Conservation (phyloP, 2,329 filamentous ascomycete genomes). For the Colletotrichum theobromicola region DNA sequence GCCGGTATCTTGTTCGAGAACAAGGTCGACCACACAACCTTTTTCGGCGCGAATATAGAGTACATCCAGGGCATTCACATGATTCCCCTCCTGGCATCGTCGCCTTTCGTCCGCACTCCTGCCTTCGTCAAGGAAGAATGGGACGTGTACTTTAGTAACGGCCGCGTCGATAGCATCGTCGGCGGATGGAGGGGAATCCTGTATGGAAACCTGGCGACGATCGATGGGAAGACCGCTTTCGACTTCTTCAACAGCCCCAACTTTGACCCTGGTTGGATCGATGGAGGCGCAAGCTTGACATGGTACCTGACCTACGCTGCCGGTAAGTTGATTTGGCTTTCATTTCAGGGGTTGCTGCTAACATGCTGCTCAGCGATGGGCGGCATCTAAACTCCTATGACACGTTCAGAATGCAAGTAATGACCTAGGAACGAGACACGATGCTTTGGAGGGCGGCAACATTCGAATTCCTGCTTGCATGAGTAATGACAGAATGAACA, state of each 20-base stretch:
- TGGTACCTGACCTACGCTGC: constrained; percentile 86
- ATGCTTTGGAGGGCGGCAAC: background rate
- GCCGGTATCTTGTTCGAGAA: constrained; percentile 85
- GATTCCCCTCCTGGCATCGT: constrained; percentile 75
- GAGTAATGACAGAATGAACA: background rate
- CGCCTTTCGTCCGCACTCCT: constrained; percentile 68
- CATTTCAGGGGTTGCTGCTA: background rate
- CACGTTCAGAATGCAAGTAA: background rate
- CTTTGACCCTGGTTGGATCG: constrained; percentile 74
- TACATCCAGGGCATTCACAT: constrained; percentile 83
- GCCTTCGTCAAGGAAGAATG: constrained; percentile 84
- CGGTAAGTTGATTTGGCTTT: constrained; percentile 55
- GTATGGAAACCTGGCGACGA: constrained; percentile 80
- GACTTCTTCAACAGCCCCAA: constrained; percentile 72
- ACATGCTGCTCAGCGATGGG: constrained; percentile 26
- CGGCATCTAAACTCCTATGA: background rate
- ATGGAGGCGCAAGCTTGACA: constrained; percentile 82
- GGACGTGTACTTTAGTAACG: constrained; percentile 76
- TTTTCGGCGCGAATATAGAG: constrained; percentile 77
- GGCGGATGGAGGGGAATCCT: constrained; percentile 89
- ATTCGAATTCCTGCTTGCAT: background rate
- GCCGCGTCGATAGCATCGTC: constrained; percentile 66
- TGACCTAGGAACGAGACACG: background rate
- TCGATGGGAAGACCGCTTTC: constrained; percentile 74
- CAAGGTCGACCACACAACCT: constrained; percentile 92